Conservation (phyloP, 2,329 filamentous ascomycete genomes). For the Diaporthe humulicola region DNA sequence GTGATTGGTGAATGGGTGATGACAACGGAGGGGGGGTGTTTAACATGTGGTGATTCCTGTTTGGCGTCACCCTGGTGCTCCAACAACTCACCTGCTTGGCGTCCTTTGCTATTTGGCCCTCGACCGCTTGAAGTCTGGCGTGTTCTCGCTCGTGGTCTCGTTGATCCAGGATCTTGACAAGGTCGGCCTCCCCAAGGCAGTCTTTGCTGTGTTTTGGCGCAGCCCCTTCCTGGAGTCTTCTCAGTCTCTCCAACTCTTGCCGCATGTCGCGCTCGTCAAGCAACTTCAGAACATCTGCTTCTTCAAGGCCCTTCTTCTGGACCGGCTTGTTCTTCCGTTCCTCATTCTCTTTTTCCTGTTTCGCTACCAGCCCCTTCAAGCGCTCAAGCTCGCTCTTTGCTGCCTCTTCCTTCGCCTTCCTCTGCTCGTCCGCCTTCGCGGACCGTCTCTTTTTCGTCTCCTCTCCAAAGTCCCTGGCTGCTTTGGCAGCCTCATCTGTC, state of each 20-base stretch:
- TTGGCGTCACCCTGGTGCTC: neutral
- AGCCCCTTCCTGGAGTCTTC: neutral
- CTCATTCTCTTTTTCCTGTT: neutral
- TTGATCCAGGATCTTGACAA: slow-evolving; percentile 10
- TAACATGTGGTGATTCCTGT: too few relatives aligned
- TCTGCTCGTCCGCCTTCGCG: slow-evolving; percentile 9
- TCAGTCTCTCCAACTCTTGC: neutral
- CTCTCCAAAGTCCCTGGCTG: neutral
- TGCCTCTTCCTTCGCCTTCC: slow-evolving; percentile 1
- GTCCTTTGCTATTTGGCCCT: neutral
- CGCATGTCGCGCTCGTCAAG: slow-evolving; percentile 9
- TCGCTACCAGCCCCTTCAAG: slow-evolving; percentile 18
- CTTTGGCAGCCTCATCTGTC: slow-evolving; percentile 6
- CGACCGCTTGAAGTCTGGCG: slow-evolving; percentile 7
- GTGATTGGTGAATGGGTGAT: neutral
- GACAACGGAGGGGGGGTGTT: too few relatives aligned
- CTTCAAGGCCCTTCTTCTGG: slow-evolving; percentile 5
- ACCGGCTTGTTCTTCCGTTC: slow-evolving; percentile 4
- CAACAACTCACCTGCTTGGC: slow-evolving; percentile 6
- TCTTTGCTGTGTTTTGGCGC: neutral
- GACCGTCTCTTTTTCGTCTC: slow-evolving; percentile 9
- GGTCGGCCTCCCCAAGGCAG: neutral
- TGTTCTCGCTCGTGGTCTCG: slow-evolving; percentile 9
- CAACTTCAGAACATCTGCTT: slow-evolving; percentile 18
- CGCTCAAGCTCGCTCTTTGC: slow-evolving; percentile 16